Base-by-base conservation (phyloP, 2,329 filamentous ascomycete genomes). In the Pestalotiopsis sp. region DNA sequence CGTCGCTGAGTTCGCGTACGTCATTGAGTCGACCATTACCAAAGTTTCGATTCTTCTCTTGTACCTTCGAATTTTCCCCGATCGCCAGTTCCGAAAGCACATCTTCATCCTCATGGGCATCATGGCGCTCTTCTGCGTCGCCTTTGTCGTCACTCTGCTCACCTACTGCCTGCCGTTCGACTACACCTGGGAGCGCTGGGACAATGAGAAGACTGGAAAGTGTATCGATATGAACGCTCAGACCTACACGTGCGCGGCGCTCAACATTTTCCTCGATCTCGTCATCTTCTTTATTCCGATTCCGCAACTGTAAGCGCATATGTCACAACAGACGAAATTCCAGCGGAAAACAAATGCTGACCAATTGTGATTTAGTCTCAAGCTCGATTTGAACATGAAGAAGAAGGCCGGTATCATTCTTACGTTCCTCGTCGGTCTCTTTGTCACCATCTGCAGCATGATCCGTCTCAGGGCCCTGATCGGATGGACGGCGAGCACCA, bases 401-500 rank as follows among this genome's bases (percentile, higher is more conserved):
- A 68, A 67, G 65, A 68, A 68, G 58, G 2, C 66, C 48, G 39
- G 66, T 64, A 64, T 75, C 73, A 17, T 71, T 70, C 7, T 76
- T 73, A 13, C 70, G 71, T 35, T 76, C 73, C 2, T 66, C 71
- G 62, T 79, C 77, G n/a, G 68, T 35, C 57, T 77, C 74, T 52
- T 68, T 38, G 67, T 68, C 30, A 68, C 67, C 52, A 67, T 67
- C 22, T 66, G 64, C 60, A 68, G 67, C 22, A 61, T 68, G 60
- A 66, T 68, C 30, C 67, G 67, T 10, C 65, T 68, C 17, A 40
- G 55, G n/a, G 20, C 61, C 22, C 44, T 68, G 24, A n/a, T 68
- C 7, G 65, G 61, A 35, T 68, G 65, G 65, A 64, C 52, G 9
- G 44, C 5, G n/a, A 68, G 65, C 57, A 64, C 65, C 3, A 68